Percentiles rank a stretch among this genome's conserved stretches.
phyloP scores from a whole-genome alignment of 225 moss, liverwort and hornwort genomes.

The Sphagnum contortum region DNA sequence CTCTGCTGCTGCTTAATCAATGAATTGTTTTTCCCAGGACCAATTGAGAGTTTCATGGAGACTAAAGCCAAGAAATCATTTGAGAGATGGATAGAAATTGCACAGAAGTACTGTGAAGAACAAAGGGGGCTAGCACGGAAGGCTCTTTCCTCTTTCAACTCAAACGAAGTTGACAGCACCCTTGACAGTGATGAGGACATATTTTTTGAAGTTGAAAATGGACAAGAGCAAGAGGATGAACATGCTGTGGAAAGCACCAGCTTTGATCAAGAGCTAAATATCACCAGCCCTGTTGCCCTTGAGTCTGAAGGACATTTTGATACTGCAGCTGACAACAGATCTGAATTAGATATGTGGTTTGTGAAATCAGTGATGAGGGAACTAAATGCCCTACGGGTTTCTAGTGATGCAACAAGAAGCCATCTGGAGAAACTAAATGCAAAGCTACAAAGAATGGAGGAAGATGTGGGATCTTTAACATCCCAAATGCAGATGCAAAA shows the following conservation, averaged over 20 bases:
- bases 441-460: conserved; percentile 39
- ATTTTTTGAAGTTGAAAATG: conserved; percentile 39
- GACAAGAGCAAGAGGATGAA: conserved; percentile 18
- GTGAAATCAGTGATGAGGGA: conserved; percentile 27
- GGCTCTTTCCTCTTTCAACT: conserved; percentile 12
- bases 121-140: conserved; percentile 25
- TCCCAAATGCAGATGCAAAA: conserved; percentile 11
- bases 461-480: conserved; percentile 19
- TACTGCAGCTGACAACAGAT: background rate
- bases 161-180: conserved; percentile 10
- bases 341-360: conserved; percentile 13
- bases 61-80: conserved; percentile 42
- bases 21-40: conserved; percentile 10
- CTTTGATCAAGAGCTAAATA: conserved; percentile 19
- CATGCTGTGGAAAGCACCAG: conserved; percentile 15
- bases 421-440: conserved; percentile 35
- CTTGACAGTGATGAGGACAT: conserved; percentile 31
- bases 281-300: conserved; percentile 1
- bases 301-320: conserved; percentile 35
- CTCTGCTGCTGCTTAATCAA: too few relatives aligned
- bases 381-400: conserved; percentile 29
- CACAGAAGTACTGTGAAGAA: conserved; percentile 32
- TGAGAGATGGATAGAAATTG: conserved; percentile 37
- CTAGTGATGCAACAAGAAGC: conserved; percentile 30
- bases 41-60: conserved; percentile 49